Percentiles rank a stretch among this genome's conserved stretches.
Conservation (phyloP, 176 grass and related monocot genomes). For the Carex myosuroides region DNA sequence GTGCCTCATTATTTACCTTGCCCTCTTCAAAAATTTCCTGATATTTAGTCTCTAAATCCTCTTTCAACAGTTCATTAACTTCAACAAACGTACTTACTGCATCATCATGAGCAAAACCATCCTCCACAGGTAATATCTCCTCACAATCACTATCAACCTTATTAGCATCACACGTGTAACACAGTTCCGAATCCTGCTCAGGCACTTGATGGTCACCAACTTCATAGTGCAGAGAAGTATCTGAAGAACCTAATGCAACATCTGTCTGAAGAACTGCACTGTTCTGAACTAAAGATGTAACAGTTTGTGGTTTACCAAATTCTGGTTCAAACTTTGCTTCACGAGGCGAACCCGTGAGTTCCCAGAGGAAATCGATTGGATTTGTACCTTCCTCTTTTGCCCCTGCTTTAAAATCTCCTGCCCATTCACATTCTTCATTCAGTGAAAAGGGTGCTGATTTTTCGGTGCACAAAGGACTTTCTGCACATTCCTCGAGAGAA, state of each 20-base stretch:
- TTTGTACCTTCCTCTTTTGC: slow-evolving; percentile 23
- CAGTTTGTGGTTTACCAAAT: slow-evolving; percentile 11
- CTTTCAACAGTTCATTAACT: neutral
- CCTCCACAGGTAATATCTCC: neutral
- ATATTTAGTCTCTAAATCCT: neutral
- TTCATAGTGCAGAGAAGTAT: neutral
- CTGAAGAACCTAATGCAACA: slow-evolving; percentile 33
- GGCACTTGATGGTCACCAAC: neutral
- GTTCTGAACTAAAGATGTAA: slow-evolving; percentile 23
- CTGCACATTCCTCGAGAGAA: slow-evolving; percentile 3
- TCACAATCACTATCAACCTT: neutral
- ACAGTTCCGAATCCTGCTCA: neutral
- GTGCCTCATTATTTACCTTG: neutral
- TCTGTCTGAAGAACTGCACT: slow-evolving; percentile 27
- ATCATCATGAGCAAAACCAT: neutral
- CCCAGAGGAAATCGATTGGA: slow-evolving; percentile 51
- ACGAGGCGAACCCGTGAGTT: slow-evolving; percentile 50
- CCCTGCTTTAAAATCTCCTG: slow-evolving; percentile 4
- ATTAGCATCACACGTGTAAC: neutral
- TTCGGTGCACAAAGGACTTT: neutral
- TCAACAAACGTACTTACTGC: neutral
- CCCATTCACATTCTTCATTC: neutral
- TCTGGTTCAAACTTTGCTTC: slow-evolving; percentile 38
- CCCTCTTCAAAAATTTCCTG: neutral
- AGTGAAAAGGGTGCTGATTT: neutral